Percentiles rank a stretch among this genome's conserved stretches.
phyloP scores from a whole-genome alignment of 2,329 filamentous ascomycete species.

The Colletotrichum graminicola region DNA sequence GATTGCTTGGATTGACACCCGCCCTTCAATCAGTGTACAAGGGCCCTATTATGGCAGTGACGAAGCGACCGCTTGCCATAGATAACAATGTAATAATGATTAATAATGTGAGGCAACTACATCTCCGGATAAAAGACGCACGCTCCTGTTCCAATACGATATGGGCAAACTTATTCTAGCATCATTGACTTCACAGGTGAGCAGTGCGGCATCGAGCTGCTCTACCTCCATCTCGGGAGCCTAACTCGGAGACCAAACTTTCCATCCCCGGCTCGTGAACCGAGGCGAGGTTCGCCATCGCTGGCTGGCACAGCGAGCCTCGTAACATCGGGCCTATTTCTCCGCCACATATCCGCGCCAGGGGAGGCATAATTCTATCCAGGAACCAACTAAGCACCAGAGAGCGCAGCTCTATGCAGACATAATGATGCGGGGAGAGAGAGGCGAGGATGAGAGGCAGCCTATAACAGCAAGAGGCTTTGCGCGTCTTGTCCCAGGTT shows the following conservation, averaged over 20 bases:
- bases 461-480: not conserved
- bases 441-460: not conserved
- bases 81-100: conserved; percentile 13
- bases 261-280: not conserved
- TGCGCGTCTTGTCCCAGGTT: not conserved
- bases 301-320: not conserved
- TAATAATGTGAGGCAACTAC: conserved; percentile 16
- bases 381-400: not conserved
- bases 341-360: not conserved
- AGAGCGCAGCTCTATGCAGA: not conserved
- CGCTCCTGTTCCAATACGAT: not conserved
- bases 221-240: not conserved
- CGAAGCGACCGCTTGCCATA: not conserved
- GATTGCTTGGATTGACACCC: not conserved
- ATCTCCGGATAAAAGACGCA: not conserved
- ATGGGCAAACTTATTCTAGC: not conserved
- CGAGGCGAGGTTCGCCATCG: not conserved
- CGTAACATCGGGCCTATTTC: not conserved
- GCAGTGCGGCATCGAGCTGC: not conserved
- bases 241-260: not conserved
- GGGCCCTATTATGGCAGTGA: not conserved
- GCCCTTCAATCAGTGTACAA: not conserved
- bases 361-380: not conserved
- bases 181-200: not conserved
- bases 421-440: not conserved